These are phyloP conservation scores for Rhynchospora tenuis DNA, from an alignment of 176 grass and related monocot genomes.

Conservation along the genomic window DNA sequence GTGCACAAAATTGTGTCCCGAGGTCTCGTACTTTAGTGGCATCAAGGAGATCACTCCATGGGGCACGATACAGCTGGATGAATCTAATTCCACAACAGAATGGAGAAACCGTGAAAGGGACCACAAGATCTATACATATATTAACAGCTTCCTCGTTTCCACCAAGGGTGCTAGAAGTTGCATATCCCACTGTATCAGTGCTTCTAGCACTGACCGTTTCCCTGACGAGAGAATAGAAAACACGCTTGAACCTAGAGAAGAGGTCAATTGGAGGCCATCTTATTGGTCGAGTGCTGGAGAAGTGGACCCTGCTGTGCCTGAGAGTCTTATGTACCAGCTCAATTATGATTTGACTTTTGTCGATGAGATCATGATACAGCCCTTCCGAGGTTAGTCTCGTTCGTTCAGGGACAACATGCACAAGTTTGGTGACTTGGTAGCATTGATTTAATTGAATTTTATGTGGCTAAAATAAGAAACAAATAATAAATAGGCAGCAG, in stretches of 20 bases:
- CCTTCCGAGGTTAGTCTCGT: conserved; percentile 52
- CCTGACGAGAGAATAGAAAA: conserved; percentile 63
- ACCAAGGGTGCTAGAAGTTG: conserved; percentile 24
- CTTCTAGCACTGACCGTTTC: conserved; percentile 85
- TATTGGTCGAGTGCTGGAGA: conserved; percentile 81
- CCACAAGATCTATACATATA: conserved; percentile 50
- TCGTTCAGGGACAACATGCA: neutral
- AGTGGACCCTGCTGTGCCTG: conserved; percentile 28
- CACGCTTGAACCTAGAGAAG: conserved; percentile 45
- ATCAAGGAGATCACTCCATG: conserved; percentile 30
- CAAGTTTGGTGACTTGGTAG: neutral
- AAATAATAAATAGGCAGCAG: neutral
- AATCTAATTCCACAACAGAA: conserved; percentile 30
- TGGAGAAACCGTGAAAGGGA: conserved; percentile 27
- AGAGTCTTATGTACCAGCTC: conserved; percentile 57
- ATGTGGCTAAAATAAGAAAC: neutral
- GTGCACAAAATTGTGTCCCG: conserved; percentile 45
- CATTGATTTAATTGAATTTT: neutral
- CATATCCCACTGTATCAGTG: conserved; percentile 55
- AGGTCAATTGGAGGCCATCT: conserved; percentile 23
- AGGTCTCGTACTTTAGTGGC: conserved; percentile 39
- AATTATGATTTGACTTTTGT: conserved; percentile 41
- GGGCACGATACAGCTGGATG: neutral
- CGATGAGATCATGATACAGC: conserved; percentile 53
- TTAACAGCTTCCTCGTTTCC: conserved; percentile 38